Conservation (phyloP, 176 grass and related monocot genomes). For the Raddia distichophylla region DNA sequence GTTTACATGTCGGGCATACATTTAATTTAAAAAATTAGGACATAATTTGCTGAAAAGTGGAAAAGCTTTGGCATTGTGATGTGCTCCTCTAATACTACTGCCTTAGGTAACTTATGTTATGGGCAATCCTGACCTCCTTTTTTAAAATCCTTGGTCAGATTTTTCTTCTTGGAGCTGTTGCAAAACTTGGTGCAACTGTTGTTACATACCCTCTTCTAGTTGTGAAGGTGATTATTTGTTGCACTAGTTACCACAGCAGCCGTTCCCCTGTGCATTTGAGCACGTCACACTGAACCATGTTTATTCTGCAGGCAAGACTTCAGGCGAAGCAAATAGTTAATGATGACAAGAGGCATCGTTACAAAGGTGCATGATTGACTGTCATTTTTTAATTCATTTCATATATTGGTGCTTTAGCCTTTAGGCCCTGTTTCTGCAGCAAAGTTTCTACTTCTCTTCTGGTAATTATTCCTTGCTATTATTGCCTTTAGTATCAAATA, state of each 20-base stretch:
- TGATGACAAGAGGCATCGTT: conserved; percentile 69
- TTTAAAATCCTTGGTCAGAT: conserved; percentile 63
- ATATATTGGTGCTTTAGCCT: conserved; percentile 26
- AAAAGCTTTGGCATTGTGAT: conserved; percentile 1
- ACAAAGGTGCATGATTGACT: conserved; percentile 57
- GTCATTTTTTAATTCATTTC: conserved; percentile 15
- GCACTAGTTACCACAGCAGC: neutral
- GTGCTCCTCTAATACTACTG: conserved; percentile 9
- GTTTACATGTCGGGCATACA: neutral
- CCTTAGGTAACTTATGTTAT: conserved; percentile 13
- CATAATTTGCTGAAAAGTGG: neutral
- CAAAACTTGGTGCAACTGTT: conserved; percentile 88
- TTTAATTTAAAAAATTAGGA: neutral
- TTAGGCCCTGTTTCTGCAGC: neutral
- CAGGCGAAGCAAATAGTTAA: conserved; percentile 65
- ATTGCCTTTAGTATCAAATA: neutral
- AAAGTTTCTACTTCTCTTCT: neutral
- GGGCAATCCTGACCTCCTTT: conserved; percentile 22
- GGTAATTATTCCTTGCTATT: neutral
- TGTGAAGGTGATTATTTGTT: conserved; percentile 68
- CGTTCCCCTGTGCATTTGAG: conserved; percentile 11
- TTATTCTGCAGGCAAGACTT: conserved; percentile 73
- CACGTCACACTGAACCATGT: neutral
- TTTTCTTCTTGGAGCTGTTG: conserved; percentile 95
- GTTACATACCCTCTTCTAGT: conserved; percentile 91